Evolutionary conservation across 2,329 filamentous ascomycete species (phyloP), one percentile per base, ranked within the genome.

Genomic region (Macrophomina tecta): DNA sequence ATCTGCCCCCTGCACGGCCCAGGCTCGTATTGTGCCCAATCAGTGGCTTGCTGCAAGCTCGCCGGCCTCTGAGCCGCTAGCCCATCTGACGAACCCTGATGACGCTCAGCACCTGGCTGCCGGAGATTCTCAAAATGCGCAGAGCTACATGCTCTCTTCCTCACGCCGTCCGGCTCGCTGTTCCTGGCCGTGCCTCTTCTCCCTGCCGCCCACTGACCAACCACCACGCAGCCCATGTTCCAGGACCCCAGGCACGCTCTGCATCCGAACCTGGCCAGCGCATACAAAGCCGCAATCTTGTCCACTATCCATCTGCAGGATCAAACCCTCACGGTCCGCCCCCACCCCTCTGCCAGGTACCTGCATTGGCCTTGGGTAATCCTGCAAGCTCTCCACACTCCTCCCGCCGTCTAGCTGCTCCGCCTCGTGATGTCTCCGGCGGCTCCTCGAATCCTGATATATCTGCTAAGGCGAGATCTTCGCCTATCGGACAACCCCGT

Each of bases 401-500:
- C 46, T 12, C 5, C 53, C 12, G n/a, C 53, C 34, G 9, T 18
- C 34, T 14, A 16, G 48, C 48, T 32, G 1, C 14, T 9, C 23
- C 30, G 11, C 14, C 36, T 6, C 9, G 40, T 11, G 2, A 67
- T 67, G 65, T 23, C 56, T 18, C 38, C 65, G 11, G 6, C 48
- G 6, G 42, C 69, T 9, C 78, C 71, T 5, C 80, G 79, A 51
- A 82, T 91, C 30, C 80, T 93, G 62, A 82, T 94, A 65, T 93
- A 93, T 73, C 76, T 94, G 28, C 77, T 94, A 42, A 87, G 91
- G 52, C 87, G 89, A 70, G 92, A 94, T 75, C 82, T 93, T 23
- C 89, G 92, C 68, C 82, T 91, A 32, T 83, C 86, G 34, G 91
- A 94, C 77, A 94, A 94, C 73, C 91, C 91, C 0, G 83, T 93